Base-by-base conservation (phyloP, 2,329 filamentous ascomycete species). In the Talaromyces piceae region DNA sequence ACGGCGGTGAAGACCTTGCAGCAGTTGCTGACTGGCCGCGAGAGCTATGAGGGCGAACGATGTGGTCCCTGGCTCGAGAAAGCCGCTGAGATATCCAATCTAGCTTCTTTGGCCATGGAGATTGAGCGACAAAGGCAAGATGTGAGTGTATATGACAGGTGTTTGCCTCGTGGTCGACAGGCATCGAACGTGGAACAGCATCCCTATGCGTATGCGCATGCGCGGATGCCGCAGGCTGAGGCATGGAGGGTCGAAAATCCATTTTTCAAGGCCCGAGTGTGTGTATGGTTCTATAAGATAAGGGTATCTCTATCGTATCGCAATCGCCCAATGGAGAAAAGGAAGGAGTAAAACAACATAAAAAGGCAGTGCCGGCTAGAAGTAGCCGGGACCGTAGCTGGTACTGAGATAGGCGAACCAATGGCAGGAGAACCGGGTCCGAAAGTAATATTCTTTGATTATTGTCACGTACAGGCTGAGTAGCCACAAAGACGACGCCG, bases 201-300 rank as follows among this genome's bases (percentile, higher is more conserved):
- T n/a, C n/a, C n/a, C n/a, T n/a, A n/a, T n/a, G n/a, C 28, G 45
- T 7, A 18, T 18, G 9, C 45, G n/a, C n/a, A 25, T 33, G 45
- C 22, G n/a, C 45, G 28, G 41, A 27, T 31, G 27, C 26, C 49
- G 49, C 27, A 30, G 41, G 18, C 25, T 20, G 48, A 18, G 30
- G 41, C 8, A 28, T 9, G 12, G 45, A 23, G 6, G 26, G 20
- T 16, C 41, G 49, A 45, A 45, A 41, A 20, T 46, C 49, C 49
- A 50, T 43, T n/a, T n/a, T n/a, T n/a, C n/a, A 6, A 43, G 23
- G 6, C 13, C 20, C 23, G 39, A 23, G 8, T 49, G 43, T 26
- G 23, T 22, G 39, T 33, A 48, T 28, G 46, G 27, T 48, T 18
- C 22, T 52, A 50, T 50, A 25, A 43, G 25, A 44, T 25, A 30